Conservation (phyloP, 306 rosid species). For the Acmispon strigosus region DNA sequence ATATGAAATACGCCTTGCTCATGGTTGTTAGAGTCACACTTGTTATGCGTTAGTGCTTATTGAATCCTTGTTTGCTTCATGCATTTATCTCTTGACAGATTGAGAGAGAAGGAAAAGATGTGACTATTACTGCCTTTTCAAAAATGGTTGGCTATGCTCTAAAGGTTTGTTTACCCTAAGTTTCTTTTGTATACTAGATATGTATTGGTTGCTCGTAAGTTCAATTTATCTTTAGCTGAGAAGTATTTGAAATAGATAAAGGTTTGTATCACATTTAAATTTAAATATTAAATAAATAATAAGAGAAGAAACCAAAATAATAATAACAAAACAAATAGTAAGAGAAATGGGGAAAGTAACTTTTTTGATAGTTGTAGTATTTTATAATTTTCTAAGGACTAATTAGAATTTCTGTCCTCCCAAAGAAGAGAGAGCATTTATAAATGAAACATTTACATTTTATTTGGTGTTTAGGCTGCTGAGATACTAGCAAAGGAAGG, state of each 20-base stretch:
- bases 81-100: conserved; percentile 43
- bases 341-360: neutral
- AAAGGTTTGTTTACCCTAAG: conserved; percentile 54
- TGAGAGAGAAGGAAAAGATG: conserved; percentile 97
- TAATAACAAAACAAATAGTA: neutral
- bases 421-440: neutral
- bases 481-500: conserved; percentile 87
- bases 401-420: neutral
- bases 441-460: neutral
- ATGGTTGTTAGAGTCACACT: conserved; percentile 16
- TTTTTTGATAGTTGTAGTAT: neutral
- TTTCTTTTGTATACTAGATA: conserved; percentile 4
- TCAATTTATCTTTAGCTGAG: neutral
- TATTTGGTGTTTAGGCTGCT: conserved; percentile 69
- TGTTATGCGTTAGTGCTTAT: neutral
- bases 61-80: neutral
- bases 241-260: neutral
- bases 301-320: neutral
- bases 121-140: conserved; percentile 91
- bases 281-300: neutral
- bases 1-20: neutral
- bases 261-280: conserved; percentile 12
- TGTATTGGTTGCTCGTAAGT: conserved; percentile 7
- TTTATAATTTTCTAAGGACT: neutral
- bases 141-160: conserved; percentile 96